phyloP scores from a whole-genome alignment of 2,329 filamentous ascomycete genomes.

The Colletotrichum euphorbiae region DNA sequence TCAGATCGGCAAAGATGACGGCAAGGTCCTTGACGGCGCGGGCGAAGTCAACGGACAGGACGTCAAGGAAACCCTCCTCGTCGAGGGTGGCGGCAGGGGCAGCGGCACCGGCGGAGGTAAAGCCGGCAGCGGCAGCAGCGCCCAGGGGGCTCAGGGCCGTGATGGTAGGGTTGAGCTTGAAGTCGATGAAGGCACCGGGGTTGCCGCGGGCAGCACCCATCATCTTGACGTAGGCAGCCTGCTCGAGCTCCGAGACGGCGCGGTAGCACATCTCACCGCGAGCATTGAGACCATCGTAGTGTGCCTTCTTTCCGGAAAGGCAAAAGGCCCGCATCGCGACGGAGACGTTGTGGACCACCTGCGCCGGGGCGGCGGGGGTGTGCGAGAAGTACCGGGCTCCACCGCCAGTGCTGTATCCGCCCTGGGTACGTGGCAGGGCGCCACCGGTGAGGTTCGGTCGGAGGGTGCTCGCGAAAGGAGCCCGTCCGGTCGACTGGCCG shows the following conservation, averaged over 20 bases:
- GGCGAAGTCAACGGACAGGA: conserved; percentile 88
- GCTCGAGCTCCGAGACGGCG: conserved; percentile 78
- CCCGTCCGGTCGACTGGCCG: conserved; percentile 75
- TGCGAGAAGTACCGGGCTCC: conserved; percentile 92
- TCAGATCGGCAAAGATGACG: conserved; percentile 82
- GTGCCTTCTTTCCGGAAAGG: conserved; percentile 88
- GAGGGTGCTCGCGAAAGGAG: conserved; percentile 89
- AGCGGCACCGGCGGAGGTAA: conserved; percentile 59
- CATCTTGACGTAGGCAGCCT: conserved; percentile 78
- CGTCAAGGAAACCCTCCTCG: conserved; percentile 84
- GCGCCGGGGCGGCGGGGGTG: conserved; percentile 83
- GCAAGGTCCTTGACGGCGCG: conserved; percentile 87
- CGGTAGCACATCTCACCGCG: conserved; percentile 85
- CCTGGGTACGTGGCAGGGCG: conserved; percentile 83
- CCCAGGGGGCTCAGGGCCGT: conserved; percentile 84
- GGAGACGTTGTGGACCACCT: conserved; percentile 96
- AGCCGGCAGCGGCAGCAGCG: conserved; percentile 61
- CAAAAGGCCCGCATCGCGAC: conserved; percentile 92
- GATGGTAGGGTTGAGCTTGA: conserved; percentile 87
- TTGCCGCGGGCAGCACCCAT: conserved; percentile 64
- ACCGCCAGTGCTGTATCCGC: conserved; percentile 84
- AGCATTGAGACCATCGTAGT: conserved; percentile 82
- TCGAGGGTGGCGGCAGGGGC: conserved; percentile 72
- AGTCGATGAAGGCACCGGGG: conserved; percentile 88
- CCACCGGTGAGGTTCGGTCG: conserved; percentile 94